Evolutionary conservation across 768 basidiomycete genomes (phyloP).

Genomic region (Mycena capillaripes): DNA sequence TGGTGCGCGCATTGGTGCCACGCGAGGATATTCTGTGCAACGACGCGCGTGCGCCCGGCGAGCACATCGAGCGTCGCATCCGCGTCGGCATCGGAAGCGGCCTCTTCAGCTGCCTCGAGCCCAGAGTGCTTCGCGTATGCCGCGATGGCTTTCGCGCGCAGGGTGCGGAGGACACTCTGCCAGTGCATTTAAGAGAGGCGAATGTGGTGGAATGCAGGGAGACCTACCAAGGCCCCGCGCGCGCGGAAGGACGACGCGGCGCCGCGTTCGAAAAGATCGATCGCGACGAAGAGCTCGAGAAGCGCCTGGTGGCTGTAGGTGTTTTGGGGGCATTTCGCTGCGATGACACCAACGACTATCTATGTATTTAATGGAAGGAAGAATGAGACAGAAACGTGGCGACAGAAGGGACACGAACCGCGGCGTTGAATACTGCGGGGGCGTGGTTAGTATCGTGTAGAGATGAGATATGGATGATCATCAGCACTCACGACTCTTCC

Average conservation of each 20-base stretch:
- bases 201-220: background rate
- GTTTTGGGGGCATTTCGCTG: slow-evolving; percentile 4
- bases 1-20: background rate
- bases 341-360: slow-evolving; percentile 23
- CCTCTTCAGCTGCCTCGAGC: background rate
- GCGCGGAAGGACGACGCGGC: slow-evolving; percentile 16
- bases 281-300: slow-evolving; percentile 17
- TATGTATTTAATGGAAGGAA: background rate
- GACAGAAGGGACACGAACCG: background rate
- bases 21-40: slow-evolving; percentile 15
- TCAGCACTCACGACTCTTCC: slow-evolving; percentile 16
- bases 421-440: slow-evolving; percentile 2
- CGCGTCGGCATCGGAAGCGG: background rate
- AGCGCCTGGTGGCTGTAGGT: background rate
- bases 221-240: slow-evolving; percentile 4
- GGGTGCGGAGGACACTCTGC: slow-evolving; percentile 6
- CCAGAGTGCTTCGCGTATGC: slow-evolving; percentile 5
- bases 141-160: slow-evolving; percentile 20
- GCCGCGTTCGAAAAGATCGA: slow-evolving; percentile 25
- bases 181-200: background rate
- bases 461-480: no score
- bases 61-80: slow-evolving; percentile 17
- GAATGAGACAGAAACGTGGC: background rate
- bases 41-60: slow-evolving; percentile 15
- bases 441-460: no score